phyloP scores from a whole-genome alignment of 495 filamentous ascomycete genomes.

The Chaetomium cochliodes region DNA sequence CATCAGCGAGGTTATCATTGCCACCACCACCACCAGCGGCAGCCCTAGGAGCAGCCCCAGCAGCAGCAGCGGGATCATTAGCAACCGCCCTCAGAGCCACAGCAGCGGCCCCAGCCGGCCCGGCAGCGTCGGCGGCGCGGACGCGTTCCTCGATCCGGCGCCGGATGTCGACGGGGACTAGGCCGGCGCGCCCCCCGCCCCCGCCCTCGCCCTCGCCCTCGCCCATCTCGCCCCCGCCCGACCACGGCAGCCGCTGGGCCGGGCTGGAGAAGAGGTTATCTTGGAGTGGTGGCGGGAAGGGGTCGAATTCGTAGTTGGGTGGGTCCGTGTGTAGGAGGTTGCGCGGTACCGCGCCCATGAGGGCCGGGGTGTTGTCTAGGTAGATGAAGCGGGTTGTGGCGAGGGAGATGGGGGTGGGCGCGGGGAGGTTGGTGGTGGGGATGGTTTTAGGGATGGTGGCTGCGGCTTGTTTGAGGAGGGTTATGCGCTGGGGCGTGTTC shows the following conservation, averaged over 20 bases:
- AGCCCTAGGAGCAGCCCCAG: no score
- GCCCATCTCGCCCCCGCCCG: no score
- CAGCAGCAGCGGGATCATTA: no score
- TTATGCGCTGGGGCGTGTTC: slow-evolving; percentile 72
- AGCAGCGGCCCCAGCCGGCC: not conserved
- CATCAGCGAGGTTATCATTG: no score
- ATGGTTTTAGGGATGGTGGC: slow-evolving; percentile 41
- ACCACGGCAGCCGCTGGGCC: slow-evolving; percentile 40
- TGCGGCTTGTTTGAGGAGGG: slow-evolving; percentile 71
- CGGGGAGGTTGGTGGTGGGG: slow-evolving; percentile 50
- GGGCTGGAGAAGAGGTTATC: slow-evolving; percentile 49
- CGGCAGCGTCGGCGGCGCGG: not conserved
- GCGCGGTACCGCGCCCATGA: slow-evolving; percentile 61
- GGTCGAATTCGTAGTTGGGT: slow-evolving; percentile 65
- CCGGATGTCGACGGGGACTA: no score
- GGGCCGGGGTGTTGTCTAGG: slow-evolving; percentile 65
- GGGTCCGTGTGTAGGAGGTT: slow-evolving; percentile 45
- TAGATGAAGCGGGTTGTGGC: slow-evolving; percentile 77
- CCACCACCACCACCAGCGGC: no score
- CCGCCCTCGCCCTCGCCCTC: not conserved
- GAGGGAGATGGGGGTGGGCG: slow-evolving; percentile 32
- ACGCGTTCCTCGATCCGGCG: no score
- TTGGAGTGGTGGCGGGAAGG: slow-evolving; percentile 57
- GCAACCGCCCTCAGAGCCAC: not conserved
- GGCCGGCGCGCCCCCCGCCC: no score